Percentiles rank a stretch among this genome's conserved stretches.
These are phyloP conservation scores for Actinidia polygama DNA, from an alignment of 179 eudicot genomes.

Conservation along the genomic window DNA sequence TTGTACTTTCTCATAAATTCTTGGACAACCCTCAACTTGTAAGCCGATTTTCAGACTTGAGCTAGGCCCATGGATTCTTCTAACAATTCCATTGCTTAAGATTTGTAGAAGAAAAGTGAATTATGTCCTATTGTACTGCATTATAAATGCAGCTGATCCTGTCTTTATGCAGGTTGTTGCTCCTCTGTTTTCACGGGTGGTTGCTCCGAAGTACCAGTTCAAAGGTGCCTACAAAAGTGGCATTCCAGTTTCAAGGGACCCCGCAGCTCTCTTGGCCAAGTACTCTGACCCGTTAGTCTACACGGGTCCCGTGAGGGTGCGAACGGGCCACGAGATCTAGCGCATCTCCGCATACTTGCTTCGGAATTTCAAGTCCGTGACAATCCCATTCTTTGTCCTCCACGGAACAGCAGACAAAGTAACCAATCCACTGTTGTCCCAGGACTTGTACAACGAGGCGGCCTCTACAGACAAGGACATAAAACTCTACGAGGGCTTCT, in stretches of 20 bases:
- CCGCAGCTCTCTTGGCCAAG: conserved; percentile 87
- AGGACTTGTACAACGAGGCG: conserved; percentile 79
- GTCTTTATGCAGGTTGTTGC: conserved; percentile 69
- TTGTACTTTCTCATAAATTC: no score
- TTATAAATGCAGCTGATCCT: no score
- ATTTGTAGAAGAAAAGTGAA: no score
- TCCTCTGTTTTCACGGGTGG: conserved; percentile 84
- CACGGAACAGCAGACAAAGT: conserved; percentile 95
- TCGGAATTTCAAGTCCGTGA: conserved; percentile 69
- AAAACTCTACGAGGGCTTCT: conserved; percentile 89
- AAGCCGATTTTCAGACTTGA: no score
- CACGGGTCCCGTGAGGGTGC: conserved; percentile 90
- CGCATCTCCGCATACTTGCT: conserved; percentile 79
- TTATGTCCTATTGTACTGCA: no score
- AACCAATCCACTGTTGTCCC: conserved; percentile 90
- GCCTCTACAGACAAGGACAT: conserved; percentile 82
- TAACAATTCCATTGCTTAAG: no score
- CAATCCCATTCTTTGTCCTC: conserved; percentile 90
- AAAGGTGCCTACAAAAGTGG: conserved; percentile 97
- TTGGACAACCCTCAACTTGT: no score
- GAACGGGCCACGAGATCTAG: conserved; percentile 91
- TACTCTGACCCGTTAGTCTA: conserved; percentile 94
- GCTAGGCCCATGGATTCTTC: no score
- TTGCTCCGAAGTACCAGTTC: conserved; percentile 85
- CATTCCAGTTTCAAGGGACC: conserved; percentile 91